A percentile compares a stretch with the other conserved stretches of the same genome.
phyloP scores from a whole-genome alignment of 352 stramenopile species.

The Thalassiosira oceanica region DNA sequence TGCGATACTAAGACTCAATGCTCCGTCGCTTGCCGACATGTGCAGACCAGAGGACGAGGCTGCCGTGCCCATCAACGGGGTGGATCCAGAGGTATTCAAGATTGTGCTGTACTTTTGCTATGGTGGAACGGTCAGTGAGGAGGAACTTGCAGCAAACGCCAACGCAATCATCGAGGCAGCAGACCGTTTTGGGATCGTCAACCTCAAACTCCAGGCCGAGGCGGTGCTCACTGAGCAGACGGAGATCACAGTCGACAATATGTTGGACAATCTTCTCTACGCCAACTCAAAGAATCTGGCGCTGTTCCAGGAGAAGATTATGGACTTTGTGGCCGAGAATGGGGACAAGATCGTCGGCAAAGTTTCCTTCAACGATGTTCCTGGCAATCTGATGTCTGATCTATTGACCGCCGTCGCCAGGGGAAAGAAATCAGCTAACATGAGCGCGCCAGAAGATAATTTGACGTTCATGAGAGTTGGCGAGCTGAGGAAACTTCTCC shows the following conservation, averaged over 20 bases:
- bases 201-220: constrained; percentile 31
- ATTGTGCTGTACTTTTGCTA: too few species aligned
- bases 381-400: neutral
- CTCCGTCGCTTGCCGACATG: too few species aligned
- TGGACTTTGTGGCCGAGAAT: constrained; percentile 9
- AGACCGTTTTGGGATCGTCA: constrained; percentile 14
- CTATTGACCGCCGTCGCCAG: neutral
- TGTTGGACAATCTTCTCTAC: constrained; percentile 5
- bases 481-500: neutral
- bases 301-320: neutral
- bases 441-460: constrained; percentile 1
- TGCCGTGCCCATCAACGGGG: too few species aligned
- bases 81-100: too few species aligned
- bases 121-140: too few species aligned
- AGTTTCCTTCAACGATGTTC: neutral
- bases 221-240: neutral
- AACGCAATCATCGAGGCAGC: constrained; percentile 29
- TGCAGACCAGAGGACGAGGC: too few species aligned
- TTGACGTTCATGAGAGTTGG: too few species aligned
- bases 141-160: too few species aligned
- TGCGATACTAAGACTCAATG: too few species aligned
- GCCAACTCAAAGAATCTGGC: constrained; percentile 12
- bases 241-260: constrained; percentile 8
- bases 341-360: neutral
- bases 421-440: neutral